These are phyloP conservation scores for Chlorella ohadii DNA, from an alignment of 139 green algal species.

Conservation along the genomic window DNA sequence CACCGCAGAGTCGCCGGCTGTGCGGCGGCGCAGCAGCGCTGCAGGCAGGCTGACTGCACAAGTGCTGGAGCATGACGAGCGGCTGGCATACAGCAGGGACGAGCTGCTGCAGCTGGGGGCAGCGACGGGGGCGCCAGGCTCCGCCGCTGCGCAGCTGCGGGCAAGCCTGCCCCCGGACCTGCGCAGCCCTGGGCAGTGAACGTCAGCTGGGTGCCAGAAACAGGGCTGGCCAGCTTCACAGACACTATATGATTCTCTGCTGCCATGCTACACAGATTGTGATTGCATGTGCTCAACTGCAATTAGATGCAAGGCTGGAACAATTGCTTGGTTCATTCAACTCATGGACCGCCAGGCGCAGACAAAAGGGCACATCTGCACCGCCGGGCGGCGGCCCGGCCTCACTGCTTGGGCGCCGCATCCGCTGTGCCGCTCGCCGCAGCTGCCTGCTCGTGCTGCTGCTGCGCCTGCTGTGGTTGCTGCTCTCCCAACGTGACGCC, in stretches of 20 bases:
- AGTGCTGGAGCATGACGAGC: constrained; percentile 25
- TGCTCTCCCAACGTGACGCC: not conserved
- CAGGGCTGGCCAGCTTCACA: too few relatives aligned
- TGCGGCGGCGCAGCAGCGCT: not conserved
- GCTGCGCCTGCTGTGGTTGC: not conserved
- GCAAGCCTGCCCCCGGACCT: not conserved
- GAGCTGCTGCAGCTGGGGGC: constrained; percentile 4
- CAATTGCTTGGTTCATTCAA: too few relatives aligned
- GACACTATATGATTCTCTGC: too few relatives aligned
- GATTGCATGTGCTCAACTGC: not conserved
- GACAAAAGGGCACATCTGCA: not conserved
- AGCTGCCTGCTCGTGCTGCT: not conserved
- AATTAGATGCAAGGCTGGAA: too few relatives aligned
- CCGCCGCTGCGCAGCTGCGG: not conserved
- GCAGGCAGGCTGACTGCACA: not conserved
- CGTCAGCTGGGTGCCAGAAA: not conserved
- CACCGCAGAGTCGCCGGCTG: not conserved
- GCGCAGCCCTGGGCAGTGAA: not conserved
- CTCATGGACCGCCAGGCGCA: too few relatives aligned
- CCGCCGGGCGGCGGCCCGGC: not conserved
- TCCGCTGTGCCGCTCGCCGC: not conserved
- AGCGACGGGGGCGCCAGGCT: not conserved
- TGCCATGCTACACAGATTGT: not conserved
- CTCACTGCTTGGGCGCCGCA: not conserved
- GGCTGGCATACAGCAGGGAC: constrained; percentile 17